Conservation (phyloP, 2,329 filamentous ascomycete species). For the Trichothecium sympodiale region DNA sequence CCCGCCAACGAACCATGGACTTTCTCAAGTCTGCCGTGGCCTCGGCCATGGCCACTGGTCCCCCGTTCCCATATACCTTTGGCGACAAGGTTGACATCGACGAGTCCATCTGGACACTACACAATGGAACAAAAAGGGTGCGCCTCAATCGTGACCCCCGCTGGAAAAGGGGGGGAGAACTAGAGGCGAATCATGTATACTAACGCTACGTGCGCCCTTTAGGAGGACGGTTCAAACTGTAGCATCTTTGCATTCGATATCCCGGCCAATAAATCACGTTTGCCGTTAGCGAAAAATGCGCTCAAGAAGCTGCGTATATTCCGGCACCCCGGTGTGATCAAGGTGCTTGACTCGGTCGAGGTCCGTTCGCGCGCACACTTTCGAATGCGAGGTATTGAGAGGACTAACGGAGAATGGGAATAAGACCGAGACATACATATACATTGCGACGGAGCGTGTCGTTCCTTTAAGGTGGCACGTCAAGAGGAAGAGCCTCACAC, state of each 20-base stretch:
- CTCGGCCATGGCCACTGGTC: constrained; percentile 90
- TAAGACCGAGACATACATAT: constrained; percentile 90
- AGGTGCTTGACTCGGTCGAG: constrained; percentile 89
- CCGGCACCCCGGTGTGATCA: constrained; percentile 88
- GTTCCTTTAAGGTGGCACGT: constrained; percentile 84
- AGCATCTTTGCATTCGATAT: constrained; percentile 97
- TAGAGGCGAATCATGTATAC: background rate
- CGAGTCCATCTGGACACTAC: constrained; percentile 90
- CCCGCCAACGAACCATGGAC: constrained; percentile 56
- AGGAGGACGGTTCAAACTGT: constrained; percentile 92
- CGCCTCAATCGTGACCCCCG: constrained; percentile 10
- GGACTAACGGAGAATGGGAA: constrained; percentile 3
- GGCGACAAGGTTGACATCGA: constrained; percentile 88
- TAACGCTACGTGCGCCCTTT: constrained; percentile 1
- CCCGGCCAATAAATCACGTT: constrained; percentile 62
- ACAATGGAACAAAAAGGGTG: constrained; percentile 89
- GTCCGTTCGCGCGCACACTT: constrained; percentile 28
- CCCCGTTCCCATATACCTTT: constrained; percentile 84
- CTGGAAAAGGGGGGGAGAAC: no score
- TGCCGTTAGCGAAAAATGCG: constrained; percentile 86
- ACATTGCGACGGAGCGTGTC: constrained; percentile 88
- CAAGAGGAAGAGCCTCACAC: constrained; percentile 73
- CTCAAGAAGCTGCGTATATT: constrained; percentile 88
- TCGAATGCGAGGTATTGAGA: background rate
- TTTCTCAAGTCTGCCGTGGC: constrained; percentile 97